These are phyloP conservation scores for Mortierella sp. DNA, from an alignment of 371 early-diverging fungal species.

Conservation along the genomic window DNA sequence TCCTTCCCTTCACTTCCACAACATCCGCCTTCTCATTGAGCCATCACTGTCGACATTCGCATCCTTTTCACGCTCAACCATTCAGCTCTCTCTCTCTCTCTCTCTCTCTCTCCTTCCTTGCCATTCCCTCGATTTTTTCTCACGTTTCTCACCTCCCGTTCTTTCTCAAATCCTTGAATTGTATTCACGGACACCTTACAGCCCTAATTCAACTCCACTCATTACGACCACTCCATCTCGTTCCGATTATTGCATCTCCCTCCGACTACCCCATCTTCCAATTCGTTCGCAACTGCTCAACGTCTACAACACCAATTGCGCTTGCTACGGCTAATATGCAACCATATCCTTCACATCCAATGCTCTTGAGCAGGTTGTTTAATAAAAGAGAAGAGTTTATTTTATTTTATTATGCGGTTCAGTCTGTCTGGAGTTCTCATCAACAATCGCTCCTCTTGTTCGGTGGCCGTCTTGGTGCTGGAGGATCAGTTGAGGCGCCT, in stretches of 20 bases:
- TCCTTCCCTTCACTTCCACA: no score
- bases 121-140: neutral
- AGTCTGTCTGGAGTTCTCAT: neutral
- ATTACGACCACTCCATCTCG: neutral
- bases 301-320: no score
- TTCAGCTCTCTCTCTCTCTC: neutral
- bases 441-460: neutral
- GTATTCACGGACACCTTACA: neutral
- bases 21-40: neutral
- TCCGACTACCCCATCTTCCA: no score
- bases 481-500: neutral
- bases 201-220: neutral
- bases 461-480: neutral
- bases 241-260: no score
- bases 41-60: neutral
- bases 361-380: no score
- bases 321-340: no score
- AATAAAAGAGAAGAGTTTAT: no score
- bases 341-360: no score
- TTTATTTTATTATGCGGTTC: no score
- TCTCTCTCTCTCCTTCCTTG: neutral
- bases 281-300: no score
- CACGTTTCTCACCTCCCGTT: neutral
- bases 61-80: neutral
- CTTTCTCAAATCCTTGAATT: neutral